Base-by-base conservation (phyloP, 768 basidiomycete species). In the Trametes elegans region DNA sequence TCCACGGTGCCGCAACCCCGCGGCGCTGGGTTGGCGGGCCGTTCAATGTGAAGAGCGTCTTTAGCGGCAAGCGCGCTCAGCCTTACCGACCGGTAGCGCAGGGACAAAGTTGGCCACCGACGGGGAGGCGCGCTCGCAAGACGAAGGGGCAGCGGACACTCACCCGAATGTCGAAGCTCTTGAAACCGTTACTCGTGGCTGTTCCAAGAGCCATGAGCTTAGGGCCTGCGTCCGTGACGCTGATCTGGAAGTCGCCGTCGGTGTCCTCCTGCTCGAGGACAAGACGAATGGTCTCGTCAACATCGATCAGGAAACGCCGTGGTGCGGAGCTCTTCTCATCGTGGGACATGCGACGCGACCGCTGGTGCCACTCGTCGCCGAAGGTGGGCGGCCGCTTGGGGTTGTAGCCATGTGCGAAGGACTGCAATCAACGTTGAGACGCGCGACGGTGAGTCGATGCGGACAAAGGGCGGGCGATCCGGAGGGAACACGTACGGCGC, bases 251-350 rank as follows among this genome's bases (percentile, higher is more conserved):
- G 70, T 98, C 93, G 28, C 89, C 90, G 59, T 98, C 93, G 13
- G 96, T 98, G 68, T 99, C 96, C 69, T 99, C 96, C 69, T 98
- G 96, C 71, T 97, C 93, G 26, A 99, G 84, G 9, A 98, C 86
- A 53, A 97, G 84, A 31, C 95, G 87, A 65, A 99, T 93, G 28
- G 96, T 99, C 72, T 98, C 96, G 65, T 98, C 96, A 14, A 98
- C 96, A 66, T 98, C 96, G 54, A 98, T 93, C 46, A 98, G 79
- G 75, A 96, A 98, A 35, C 94, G 87, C 38, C 95, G 78, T 3
- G 93, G 90, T 0, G 80, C 85, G 0, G 85, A 77, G 47, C 84
- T 83, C 73, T 92, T 90, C 74, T 96, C 93, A 68, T 98, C 94
- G 67, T 97, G 94, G 18, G 93, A 95, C 76, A 97, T 77, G 49